Percentiles rank a stretch among this genome's conserved stretches.
Conservation (phyloP, 352 stramenopile genomes). For the Phytophthora melonis region DNA sequence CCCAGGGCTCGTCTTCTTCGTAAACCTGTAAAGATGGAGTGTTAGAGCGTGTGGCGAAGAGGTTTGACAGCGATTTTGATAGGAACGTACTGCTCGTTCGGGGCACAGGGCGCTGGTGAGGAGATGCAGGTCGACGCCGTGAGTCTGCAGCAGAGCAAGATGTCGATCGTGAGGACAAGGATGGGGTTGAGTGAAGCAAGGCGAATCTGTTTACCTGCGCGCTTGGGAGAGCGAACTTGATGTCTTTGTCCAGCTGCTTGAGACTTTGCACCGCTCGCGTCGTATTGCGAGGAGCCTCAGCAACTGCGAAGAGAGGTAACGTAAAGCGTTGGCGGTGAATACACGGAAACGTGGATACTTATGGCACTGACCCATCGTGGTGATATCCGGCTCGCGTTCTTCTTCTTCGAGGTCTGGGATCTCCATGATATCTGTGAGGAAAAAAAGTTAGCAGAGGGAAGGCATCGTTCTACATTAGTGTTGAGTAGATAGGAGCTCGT, state of each 20-base stretch:
- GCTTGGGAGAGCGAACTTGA: slow-evolving; percentile 80
- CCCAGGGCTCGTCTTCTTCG: slow-evolving; percentile 77
- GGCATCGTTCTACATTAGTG: not conserved
- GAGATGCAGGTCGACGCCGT: slow-evolving; percentile 73
- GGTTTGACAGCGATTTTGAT: not conserved
- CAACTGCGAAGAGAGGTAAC: slow-evolving; percentile 43
- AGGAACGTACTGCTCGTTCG: slow-evolving; percentile 65
- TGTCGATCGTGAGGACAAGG: no score
- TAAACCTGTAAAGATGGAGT: slow-evolving; percentile 47
- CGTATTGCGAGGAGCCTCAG: slow-evolving; percentile 80
- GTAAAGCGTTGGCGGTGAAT: slow-evolving; percentile 1
- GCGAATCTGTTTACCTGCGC: slow-evolving; percentile 38
- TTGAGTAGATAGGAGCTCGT: not conserved
- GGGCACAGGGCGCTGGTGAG: slow-evolving; percentile 74
- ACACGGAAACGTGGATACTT: not conserved
- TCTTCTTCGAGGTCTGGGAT: slow-evolving; percentile 87
- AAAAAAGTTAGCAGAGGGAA: not conserved
- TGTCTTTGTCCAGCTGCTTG: slow-evolving; percentile 81
- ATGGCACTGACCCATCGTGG: slow-evolving; percentile 40
- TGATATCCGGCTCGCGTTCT: slow-evolving; percentile 82
- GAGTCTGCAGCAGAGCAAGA: slow-evolving; percentile 34
- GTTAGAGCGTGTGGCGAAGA: not conserved
- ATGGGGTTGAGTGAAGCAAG: not conserved
- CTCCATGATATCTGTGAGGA: slow-evolving; percentile 69
- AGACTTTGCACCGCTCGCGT: slow-evolving; percentile 74